Evolutionary conservation across 345 rosid species (phyloP), one percentile per base, ranked within the genome.

Genomic region (Eucalyptus tenuipes): DNA sequence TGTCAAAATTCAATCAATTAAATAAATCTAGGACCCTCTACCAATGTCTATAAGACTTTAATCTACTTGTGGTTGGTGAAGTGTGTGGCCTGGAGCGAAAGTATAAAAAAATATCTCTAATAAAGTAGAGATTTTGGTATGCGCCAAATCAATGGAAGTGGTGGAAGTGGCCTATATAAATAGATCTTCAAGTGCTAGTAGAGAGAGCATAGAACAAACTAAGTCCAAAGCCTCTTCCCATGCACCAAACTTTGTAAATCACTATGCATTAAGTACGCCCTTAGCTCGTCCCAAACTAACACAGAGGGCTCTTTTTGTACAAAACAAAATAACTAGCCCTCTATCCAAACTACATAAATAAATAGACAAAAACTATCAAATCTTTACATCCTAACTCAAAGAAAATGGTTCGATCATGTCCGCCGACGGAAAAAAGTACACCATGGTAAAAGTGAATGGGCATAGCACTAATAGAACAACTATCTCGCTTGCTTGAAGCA

Each of bases 351-450:
- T 55, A 55, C 27, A 22, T 55, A 0, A 22, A 55, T 55, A 55
- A 4, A 55, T 55, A 55, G 27, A 55, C 61, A 22, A 55, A 55
- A 55, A 55, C 13, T 7, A 55, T 59, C 31, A 13, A 59, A 59
- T 59, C 66, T 59, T 59, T 29, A 5, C 7, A 59, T 59, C 31
- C 2, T 59, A 59, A 59, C 5, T 59, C 0, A 27, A 11, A 12
- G 31, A 0, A 27, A 27, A 27, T 59, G 16, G 1, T 11, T 25
- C 31, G 27, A 59, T 59, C 16, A 27, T 25, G 66, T 59, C 16
- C 2, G 1, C 31, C 0, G 0, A 59, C 2, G 0, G 4, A 8
- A 59, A 29, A 11, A 13, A 27, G 66, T 59, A 59, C 7, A 0
- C 4, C 31, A 11, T 59, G 31, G 1, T 57, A 27, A 27, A 59